Evolutionary conservation across 208 protist species (phyloP), one percentile per base, ranked within the genome.

Genomic region (Trypanosoma brucei): DNA sequence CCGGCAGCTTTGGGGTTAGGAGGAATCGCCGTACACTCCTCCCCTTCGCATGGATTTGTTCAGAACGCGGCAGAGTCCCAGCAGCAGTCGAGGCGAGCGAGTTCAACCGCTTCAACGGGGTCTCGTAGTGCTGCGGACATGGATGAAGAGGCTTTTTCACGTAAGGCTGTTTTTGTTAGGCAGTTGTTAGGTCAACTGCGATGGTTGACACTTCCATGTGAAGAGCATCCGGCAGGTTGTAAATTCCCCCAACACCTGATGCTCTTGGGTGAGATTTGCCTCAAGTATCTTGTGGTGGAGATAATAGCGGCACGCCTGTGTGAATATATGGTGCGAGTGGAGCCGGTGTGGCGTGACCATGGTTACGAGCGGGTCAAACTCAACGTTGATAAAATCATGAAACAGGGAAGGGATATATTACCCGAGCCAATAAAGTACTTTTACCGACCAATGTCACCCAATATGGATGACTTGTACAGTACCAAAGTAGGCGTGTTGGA

Each of bases 241-340:
- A 91, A 75, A 8, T 95, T 95, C 59, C 79, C 86, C 2, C 70
- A 70, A 53, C 80, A 96, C 73, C 59, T 92, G 50, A 69, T 92
- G 31, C 70, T 81, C 9, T 76, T 96, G 35, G 83, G 87, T 35
- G 90, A 93, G 69, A 66, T 91, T 2, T 90, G 79, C 51, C 59
- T 93, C 31, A 91, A 92, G 75, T 65, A 82, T 38, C 72, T 96
- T 35, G 76, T 93, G 13, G 91, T 81, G 33, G 86, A 94, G 59
- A 88, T 92, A 58, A 76, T 93, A 37, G 67, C 72, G n/a, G 63
- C 77, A 4, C 85, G 91, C 7, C 56, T 96, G 54, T 85, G 83
- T 67, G 91, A 96, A 79, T 96, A 96, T 76, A 83, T 94, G 74
- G 82, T 93, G 53, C 91, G 91, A 8, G 84, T 83, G 22, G 91